Evolutionary conservation across 129 eudicot genomes (phyloP), one percentile per base, ranked within the genome.

Genomic region (Flaveria linearis): DNA sequence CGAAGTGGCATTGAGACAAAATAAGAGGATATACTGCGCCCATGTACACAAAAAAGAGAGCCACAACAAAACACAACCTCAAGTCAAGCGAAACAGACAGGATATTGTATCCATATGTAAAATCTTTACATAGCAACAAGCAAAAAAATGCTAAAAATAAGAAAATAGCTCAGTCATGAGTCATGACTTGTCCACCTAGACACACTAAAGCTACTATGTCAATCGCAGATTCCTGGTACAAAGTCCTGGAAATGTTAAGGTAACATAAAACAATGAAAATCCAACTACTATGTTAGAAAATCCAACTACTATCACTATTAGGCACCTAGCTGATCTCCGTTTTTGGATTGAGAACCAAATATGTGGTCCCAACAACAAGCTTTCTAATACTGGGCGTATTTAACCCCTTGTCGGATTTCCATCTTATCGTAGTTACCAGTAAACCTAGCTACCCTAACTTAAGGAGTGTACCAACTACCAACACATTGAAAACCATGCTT

Each of bases 281-380:
- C 25, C 36, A 70, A 46, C 8, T 17, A 33, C 13, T 26, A 69
- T 69, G 76, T 71, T 20, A 17, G 57, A 45, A 69, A 28, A 3
- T 26, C 17, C 20, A 13, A 7, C 53, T 17, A 30, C 45, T 23
- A 33, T 58, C 62, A 26, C 51, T 20, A 63, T 0, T 28, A 55
- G 39, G 43, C 76, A 33, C 18, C n/a, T 13, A 36, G 69, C 57
- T 49, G 20, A 71, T 70, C 43, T 49, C 51, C 53, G 13, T 9
- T 36, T 33, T 47, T 28, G 51, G 36, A 30, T 78, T 49, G 28
- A 78, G 55, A 79, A 72, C 39, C 72, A 33, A 13, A 69, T 57
- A 77, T 25, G 55, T 60, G 77, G 15, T 36, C 50, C 61, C 16
- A 68, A 69, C 12, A 25, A 78, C 17, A 13, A 56, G 14, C 36